Evolutionary conservation across 176 grass and related monocot species (phyloP), one percentile per base, ranked within the genome.

Genomic region (Thalia dealbata): DNA sequence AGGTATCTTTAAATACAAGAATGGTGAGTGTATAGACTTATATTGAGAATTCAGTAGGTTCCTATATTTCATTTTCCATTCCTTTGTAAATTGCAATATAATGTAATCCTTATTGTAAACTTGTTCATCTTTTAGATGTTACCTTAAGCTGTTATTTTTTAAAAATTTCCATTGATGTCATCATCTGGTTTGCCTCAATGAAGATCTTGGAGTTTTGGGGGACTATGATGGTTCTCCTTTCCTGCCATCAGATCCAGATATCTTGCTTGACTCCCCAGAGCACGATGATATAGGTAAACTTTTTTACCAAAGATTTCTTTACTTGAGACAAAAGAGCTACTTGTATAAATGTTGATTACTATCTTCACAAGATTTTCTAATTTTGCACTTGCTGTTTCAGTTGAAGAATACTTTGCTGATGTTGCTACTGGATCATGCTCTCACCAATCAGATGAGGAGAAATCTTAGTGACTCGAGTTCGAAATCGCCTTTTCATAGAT

Each of bases 161-260:
- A 19, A 7, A 14, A 28, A 44, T 6, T 68, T 43, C 7, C 21
- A 43, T 70, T 54, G 24, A 19, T 21, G 16, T 32, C 18, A 38
- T 67, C 6, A 60, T 50, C 27, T 30, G 7, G 22, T 3, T 30
- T 70, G 48, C 2, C 25, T 69, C 13, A 35, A 60, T 13, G 61
- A 79, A 96, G 92, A 96, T 67, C 79, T 96, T 80, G 92, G 85
- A 74, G 92, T 76, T 48, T 78, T 96, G 22, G 92, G 91, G 75
- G 89, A 96, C 70, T 92, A 96, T 45, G 77, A 83, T 1, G 92
- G 92, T 61, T 87, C 89, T 54, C 92, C 89, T 54, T 96, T 96
- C 80, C 84, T 96, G 75, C 84, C 89, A 51, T 90, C 89, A 3
- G 92, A 96, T 75, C 90, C 92, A 2, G 89, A 96, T 70, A 89